Evolutionary conservation across 1,284 basidiomycete genomes (phyloP).

Genomic region (Apiotrichum mycotoxinovorans): DNA sequence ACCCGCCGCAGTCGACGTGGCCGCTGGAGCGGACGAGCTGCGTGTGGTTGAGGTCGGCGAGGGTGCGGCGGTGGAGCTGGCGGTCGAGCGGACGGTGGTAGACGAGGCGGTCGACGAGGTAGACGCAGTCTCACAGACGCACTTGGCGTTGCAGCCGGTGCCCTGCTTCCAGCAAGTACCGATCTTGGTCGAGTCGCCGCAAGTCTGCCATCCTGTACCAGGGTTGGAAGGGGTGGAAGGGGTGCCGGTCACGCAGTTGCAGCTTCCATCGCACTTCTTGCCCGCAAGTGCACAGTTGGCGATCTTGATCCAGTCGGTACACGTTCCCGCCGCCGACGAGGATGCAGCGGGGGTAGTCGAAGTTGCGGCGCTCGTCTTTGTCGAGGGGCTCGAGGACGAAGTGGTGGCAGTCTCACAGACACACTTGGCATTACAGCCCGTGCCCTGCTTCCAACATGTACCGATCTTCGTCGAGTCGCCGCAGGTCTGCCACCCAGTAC

Average conservation of each 20-base stretch:
- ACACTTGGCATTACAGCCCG: no score
- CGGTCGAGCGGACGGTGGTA: not conserved
- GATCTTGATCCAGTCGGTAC: constrained; percentile 1
- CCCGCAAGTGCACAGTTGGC: constrained; percentile 1
- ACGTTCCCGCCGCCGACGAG: not conserved
- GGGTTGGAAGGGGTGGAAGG: not conserved
- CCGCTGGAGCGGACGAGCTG: not conserved
- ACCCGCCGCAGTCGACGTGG: not conserved
- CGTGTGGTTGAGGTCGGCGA: no score
- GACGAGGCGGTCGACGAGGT: not conserved
- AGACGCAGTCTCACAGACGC: not conserved
- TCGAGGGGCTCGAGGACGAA: no score
- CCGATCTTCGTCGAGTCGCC: no score
- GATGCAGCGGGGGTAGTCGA: not conserved
- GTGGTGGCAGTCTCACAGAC: no score
- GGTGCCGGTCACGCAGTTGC: constrained; percentile 3
- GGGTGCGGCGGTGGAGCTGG: no score
- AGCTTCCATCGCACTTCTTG: constrained; percentile 1
- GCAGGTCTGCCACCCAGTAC: no score
- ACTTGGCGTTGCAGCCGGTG: constrained; percentile 9
- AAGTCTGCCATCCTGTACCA: not conserved
- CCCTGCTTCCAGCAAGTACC: constrained; percentile 9
- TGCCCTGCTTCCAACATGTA: no score
- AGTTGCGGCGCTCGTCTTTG: no score
- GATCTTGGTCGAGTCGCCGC: not conserved